These are phyloP conservation scores for Lathyrus sativus DNA, from an alignment of 306 rosid species.

Conservation along the genomic window DNA sequence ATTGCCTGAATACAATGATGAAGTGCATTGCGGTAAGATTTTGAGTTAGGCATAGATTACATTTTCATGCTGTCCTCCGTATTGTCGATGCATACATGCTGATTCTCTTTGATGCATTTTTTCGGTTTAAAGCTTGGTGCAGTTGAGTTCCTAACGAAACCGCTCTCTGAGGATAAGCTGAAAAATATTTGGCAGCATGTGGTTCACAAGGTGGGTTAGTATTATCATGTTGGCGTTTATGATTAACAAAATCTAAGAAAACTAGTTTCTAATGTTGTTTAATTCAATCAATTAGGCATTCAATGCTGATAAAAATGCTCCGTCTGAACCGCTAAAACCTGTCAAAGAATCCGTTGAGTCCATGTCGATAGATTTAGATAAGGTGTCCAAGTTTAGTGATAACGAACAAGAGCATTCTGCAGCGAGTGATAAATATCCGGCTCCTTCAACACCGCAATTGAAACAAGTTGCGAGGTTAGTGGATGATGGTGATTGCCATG, in stretches of 20 bases:
- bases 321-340: constrained; percentile 60
- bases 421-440: constrained; percentile 85
- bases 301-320: constrained; percentile 58
- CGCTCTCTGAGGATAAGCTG: constrained; percentile 88
- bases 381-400: constrained; percentile 44
- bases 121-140: constrained; percentile 80
- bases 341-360: constrained; percentile 66
- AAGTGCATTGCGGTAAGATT: constrained; percentile 92
- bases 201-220: constrained; percentile 82
- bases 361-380: constrained; percentile 49
- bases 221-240: constrained; percentile 25
- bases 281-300: constrained; percentile 71
- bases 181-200: constrained; percentile 99
- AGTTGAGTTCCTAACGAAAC: constrained; percentile 85
- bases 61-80: constrained; percentile 11
- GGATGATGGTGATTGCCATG: constrained; percentile 89
- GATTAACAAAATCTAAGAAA: constrained; percentile 10
- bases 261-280: constrained; percentile 44
- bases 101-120: constrained; percentile 31
- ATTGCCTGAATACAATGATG: constrained; percentile 90
- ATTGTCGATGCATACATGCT: constrained; percentile 21
- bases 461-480: constrained; percentile 71
- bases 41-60: constrained; percentile 21
- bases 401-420: constrained; percentile 54
- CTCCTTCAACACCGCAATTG: constrained; percentile 95